These are phyloP conservation scores for Luffa aegyptiaca DNA, from an alignment of 306 rosid genomes.

Conservation along the genomic window DNA sequence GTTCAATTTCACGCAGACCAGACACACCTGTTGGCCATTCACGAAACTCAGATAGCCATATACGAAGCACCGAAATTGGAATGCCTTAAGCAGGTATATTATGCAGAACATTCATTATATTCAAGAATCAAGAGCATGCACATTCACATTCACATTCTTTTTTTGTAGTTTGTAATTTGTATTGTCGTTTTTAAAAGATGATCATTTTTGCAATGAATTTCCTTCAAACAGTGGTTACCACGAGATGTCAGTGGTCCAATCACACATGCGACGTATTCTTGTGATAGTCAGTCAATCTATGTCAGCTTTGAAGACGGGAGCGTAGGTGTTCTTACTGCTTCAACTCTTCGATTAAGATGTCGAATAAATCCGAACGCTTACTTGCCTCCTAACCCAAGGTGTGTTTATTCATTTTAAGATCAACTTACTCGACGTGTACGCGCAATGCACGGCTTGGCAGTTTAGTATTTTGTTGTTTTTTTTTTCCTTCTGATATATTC, in stretches of 20 bases:
- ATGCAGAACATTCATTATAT: neutral
- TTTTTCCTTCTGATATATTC: slow-evolving; percentile 3
- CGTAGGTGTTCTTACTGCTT: slow-evolving; percentile 71
- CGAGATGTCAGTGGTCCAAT: slow-evolving; percentile 86
- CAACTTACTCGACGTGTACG: neutral
- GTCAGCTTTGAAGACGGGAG: slow-evolving; percentile 96
- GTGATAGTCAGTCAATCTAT: slow-evolving; percentile 81
- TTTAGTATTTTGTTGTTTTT: too few relatives aligned
- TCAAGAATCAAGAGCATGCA: neutral
- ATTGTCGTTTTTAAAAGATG: neutral
- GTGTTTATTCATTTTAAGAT: slow-evolving; percentile 5
- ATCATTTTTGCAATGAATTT: slow-evolving; percentile 9
- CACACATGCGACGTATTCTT: slow-evolving; percentile 91
- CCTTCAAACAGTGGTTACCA: slow-evolving; percentile 44
- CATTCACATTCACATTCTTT: neutral
- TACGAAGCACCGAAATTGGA: slow-evolving; percentile 86
- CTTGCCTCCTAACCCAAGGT: slow-evolving; percentile 85
- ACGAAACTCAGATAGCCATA: slow-evolving; percentile 94
- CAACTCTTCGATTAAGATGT: slow-evolving; percentile 76
- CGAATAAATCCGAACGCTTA: slow-evolving; percentile 75
- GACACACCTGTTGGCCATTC: slow-evolving; percentile 80
- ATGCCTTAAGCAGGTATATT: slow-evolving; percentile 77
- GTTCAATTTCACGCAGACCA: slow-evolving; percentile 93
- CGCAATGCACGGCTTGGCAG: neutral
- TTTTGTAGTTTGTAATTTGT: neutral